phyloP scores from a whole-genome alignment of 805 yeast genomes.

The Kluyveromyces starmeri region DNA sequence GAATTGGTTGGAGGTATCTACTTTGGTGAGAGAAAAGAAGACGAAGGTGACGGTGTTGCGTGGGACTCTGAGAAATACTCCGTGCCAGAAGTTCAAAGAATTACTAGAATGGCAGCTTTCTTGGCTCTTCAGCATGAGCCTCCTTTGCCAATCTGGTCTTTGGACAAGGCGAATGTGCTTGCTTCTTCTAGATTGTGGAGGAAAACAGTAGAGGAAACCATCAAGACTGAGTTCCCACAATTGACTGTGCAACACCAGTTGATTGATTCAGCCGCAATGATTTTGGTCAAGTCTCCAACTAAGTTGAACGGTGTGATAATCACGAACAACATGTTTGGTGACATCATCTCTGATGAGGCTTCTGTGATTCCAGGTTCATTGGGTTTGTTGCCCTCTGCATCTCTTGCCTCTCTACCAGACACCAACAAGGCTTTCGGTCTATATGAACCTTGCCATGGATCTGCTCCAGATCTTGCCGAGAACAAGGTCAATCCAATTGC shows the following conservation, averaged over 20 bases:
- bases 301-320: conserved; percentile 86
- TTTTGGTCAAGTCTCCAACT: conserved; percentile 83
- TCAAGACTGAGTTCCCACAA: conserved; percentile 83
- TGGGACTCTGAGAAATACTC: conserved; percentile 90
- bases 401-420: conserved; percentile 95
- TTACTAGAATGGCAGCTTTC: conserved; percentile 97
- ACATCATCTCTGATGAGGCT: conserved; percentile 95
- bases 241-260: conserved; percentile 84
- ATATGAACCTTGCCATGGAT: conserved; percentile 97
- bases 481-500: conserved; percentile 95
- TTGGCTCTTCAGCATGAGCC: conserved; percentile 89
- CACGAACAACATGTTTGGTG: conserved; percentile 97
- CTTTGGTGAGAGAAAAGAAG: conserved; percentile 93
- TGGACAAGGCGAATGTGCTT: conserved; percentile 95
- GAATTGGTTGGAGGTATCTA: conserved; percentile 97
- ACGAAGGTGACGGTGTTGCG: conserved; percentile 77
- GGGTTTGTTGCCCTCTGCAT: conserved; percentile 90
- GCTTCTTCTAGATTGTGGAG: conserved; percentile 97
- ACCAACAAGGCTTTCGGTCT: conserved; percentile 89
- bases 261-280: conserved; percentile 99
- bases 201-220: conserved; percentile 78
- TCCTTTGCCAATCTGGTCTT: conserved; percentile 90
- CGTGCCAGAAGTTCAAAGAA: conserved; percentile 87
- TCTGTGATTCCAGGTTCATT: conserved; percentile 96
- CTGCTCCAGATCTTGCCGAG: conserved; percentile 87